A percentile compares a stretch with the other conserved stretches of the same genome.
Conservation (phyloP, 2,329 filamentous ascomycete species). For the Cucurbitaria berberidis region DNA sequence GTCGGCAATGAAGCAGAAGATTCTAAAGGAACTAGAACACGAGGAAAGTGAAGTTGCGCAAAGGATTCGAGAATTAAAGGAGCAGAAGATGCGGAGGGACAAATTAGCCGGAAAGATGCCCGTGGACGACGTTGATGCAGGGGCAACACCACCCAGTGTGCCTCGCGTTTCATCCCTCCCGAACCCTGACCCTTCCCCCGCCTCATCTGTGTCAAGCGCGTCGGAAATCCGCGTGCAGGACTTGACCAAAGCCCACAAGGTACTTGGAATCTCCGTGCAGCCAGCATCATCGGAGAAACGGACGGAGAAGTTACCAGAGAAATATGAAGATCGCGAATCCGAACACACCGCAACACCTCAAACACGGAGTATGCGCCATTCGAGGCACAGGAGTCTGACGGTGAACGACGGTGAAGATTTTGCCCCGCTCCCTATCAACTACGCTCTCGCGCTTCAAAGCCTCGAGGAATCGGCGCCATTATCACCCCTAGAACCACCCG, state of each 20-base stretch:
- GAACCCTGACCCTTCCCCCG: constrained; percentile 39
- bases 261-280: constrained; percentile 46
- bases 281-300: constrained; percentile 24
- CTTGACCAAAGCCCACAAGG: constrained; percentile 50
- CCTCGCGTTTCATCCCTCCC: constrained; percentile 42
- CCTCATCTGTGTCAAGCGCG: constrained; percentile 41
- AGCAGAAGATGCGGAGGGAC: constrained; percentile 63
- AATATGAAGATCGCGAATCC: constrained; percentile 6
- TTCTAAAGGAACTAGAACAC: constrained; percentile 42
- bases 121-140: constrained; percentile 45
- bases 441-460: constrained; percentile 46
- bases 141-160: constrained; percentile 45
- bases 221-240: constrained; percentile 38
- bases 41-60: constrained; percentile 64
- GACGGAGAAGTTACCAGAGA: constrained; percentile 4
- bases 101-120: constrained; percentile 46
- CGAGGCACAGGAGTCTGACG: constrained; percentile 41
- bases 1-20: constrained; percentile 31
- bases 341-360: constrained; percentile 18
- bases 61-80: constrained; percentile 63
- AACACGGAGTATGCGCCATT: constrained; percentile 29
- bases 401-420: constrained; percentile 43
- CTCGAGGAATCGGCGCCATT: constrained; percentile 32
- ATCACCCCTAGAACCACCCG: constrained; percentile 17
- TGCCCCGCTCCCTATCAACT: constrained; percentile 49